Evolutionary conservation across 2,329 filamentous ascomycete genomes (phyloP).

Genomic region (Arachnopeziza araneosa): DNA sequence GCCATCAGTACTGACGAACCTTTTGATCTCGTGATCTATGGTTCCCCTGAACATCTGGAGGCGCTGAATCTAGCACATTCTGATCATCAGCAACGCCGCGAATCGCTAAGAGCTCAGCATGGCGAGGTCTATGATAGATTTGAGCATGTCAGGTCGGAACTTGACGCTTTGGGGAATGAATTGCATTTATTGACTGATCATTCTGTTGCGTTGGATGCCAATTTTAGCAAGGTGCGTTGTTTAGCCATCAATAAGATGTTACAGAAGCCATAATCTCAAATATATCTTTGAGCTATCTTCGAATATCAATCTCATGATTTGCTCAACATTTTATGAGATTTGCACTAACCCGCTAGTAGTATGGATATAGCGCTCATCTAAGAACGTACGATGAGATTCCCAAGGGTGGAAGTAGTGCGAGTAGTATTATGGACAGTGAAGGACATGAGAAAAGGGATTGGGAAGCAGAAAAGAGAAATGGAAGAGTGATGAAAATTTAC

Average conservation of each 20-base stretch:
- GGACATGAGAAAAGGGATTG: slow-evolving; percentile 34
- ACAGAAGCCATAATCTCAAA: background rate
- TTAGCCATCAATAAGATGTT: background rate
- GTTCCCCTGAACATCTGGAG: slow-evolving; percentile 41
- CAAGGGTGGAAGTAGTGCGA: slow-evolving; percentile 18
- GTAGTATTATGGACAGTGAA: slow-evolving; percentile 20
- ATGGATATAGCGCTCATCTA: slow-evolving; percentile 55
- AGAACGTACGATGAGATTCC: slow-evolving; percentile 39
- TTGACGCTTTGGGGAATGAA: slow-evolving; percentile 47
- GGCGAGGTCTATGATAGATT: slow-evolving; percentile 49
- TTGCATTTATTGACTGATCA: slow-evolving; percentile 46
- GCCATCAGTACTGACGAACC: slow-evolving; percentile 28
- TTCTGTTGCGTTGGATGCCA: slow-evolving; percentile 51
- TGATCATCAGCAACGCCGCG: slow-evolving; percentile 46
- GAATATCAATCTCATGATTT: background rate
- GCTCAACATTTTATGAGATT: background rate
- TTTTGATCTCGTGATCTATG: slow-evolving; percentile 54
- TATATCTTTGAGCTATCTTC: background rate
- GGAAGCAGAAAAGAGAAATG: slow-evolving; percentile 32
- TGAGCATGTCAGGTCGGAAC: slow-evolving; percentile 47
- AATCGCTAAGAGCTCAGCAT: slow-evolving; percentile 43
- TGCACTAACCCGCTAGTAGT: slow-evolving; percentile 31
- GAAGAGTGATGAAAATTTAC: slow-evolving; percentile 48
- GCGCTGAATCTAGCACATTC: slow-evolving; percentile 45
- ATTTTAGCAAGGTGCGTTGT: slow-evolving; percentile 41